Base-by-base conservation (phyloP, 176 grass and related monocot genomes). In the Cenchrus purpureus region DNA sequence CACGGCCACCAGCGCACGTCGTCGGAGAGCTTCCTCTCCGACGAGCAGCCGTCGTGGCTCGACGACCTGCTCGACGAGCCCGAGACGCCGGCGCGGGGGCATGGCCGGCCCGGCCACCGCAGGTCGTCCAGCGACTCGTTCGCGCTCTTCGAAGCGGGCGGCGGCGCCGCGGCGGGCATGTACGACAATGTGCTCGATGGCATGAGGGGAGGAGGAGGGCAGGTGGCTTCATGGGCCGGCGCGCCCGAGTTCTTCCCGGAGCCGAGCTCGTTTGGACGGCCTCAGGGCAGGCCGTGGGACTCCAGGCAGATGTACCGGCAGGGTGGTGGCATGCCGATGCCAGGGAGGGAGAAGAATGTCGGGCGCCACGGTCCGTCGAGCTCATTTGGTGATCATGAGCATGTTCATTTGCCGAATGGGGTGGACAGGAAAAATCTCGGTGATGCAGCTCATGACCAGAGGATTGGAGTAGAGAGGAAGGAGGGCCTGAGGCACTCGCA, bases 1-100 rank as follows among this genome's bases (percentile, higher is more conserved):
- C 71, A 80, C 19, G 88, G 82, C 17, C 88, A 98, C 76, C 90
- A 90, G 82, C 89, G 91, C 48, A 93, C 89, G 81, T 92, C 89
- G 55, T 98, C 95, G 0, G 95, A 95, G 80, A 91, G 95, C 87
- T 90, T 98, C 86, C 75, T 86, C 37, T 51, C 91, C 45, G 95
- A 98, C 22, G 95, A 98, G 80, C 95, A 98, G 78, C 95, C 95
- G 32, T 90, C 95, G 44, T 98, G 95, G 93, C 95, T 98, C 19
- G 95, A 98, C 15, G 95, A 98, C 79, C 77, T 98, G 68, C 93
- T 98, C 3, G 85, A 93, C 65, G 93, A 98, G 83, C 93, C 92
- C 0, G 91, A 95, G 22, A 83, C 79, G 52, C 37, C 57, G 78
- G 79, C 57, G 45, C 78, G 88, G 34, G 45, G 53, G 46, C 83